phyloP scores from a whole-genome alignment of 225 moss, liverwort and hornwort genomes.

The Physcomitrellopsis africana region DNA sequence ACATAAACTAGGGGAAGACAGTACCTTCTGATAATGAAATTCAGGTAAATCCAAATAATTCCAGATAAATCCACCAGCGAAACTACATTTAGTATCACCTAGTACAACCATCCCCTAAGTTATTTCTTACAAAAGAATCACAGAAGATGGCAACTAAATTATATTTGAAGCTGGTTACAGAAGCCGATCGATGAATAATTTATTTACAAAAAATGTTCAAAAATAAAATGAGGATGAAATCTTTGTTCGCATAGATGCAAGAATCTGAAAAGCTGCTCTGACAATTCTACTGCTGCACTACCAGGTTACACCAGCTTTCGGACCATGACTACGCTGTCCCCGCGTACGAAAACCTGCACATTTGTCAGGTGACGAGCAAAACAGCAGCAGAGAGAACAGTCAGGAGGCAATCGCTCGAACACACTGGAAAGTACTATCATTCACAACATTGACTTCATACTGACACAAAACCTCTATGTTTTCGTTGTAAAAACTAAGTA shows the following conservation, averaged over 20 bases:
- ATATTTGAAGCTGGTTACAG: too few relatives aligned
- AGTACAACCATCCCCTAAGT: too few relatives aligned
- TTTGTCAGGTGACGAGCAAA: neutral
- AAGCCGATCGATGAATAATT: too few relatives aligned
- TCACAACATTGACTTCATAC: conserved; percentile 10
- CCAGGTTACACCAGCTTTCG: conserved; percentile 51
- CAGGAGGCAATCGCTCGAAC: conserved; percentile 3
- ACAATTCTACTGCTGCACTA: conserved; percentile 2
- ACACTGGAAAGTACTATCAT: neutral
- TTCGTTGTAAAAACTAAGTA: neutral
- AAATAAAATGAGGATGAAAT: conserved; percentile 40
- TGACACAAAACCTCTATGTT: neutral
- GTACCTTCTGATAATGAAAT: too few relatives aligned
- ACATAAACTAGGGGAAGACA: too few relatives aligned
- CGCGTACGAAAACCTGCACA: conserved; percentile 66
- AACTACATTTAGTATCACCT: too few relatives aligned
- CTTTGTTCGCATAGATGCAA: conserved; percentile 28
- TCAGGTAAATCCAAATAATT: too few relatives aligned
- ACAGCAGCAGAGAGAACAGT: neutral
- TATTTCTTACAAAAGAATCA: too few relatives aligned
- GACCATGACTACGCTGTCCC: conserved; percentile 67
- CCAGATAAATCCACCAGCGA: too few relatives aligned
- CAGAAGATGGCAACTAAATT: too few relatives aligned
- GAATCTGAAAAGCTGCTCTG: conserved; percentile 63
- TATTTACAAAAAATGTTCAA: neutral